Evolutionary conservation across 805 yeast species (phyloP).

Genomic region (Grigorovia transvaalensis): DNA sequence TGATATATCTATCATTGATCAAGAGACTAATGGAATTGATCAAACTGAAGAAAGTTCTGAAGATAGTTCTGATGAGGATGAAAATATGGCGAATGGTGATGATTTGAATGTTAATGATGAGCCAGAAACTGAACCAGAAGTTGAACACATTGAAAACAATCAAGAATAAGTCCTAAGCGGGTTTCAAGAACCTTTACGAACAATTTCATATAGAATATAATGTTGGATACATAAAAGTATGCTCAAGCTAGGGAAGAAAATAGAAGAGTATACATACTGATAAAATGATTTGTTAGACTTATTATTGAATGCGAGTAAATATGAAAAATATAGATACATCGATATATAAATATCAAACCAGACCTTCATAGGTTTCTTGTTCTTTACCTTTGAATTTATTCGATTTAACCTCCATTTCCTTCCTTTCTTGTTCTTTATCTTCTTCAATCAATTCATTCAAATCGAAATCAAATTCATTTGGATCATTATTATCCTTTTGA

Average conservation of each 20-base stretch:
- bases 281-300: no score
- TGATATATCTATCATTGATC: conserved; percentile 5
- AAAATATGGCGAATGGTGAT: background rate
- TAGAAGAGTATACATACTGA: no score
- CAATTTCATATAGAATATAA: background rate
- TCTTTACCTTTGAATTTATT: conserved; percentile 16
- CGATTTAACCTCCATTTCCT: conserved; percentile 10
- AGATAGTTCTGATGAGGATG: background rate
- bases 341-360: conserved; percentile 10
- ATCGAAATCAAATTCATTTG: conserved; percentile 38
- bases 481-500: conserved; percentile 30
- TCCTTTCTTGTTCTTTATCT: conserved; percentile 20
- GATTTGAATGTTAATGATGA: background rate
- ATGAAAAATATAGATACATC: background rate
- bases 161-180: background rate
- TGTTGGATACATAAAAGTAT: background rate
- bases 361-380: conserved; percentile 16
- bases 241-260: no score
- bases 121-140: background rate
- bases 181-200: background rate
- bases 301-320: no score
- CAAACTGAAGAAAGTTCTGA: conserved; percentile 15
- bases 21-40: conserved; percentile 13
- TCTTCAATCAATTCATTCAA: conserved; percentile 37
- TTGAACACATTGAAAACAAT: background rate